A percentile compares a stretch with the other conserved stretches of the same genome.
These are phyloP conservation scores for Linanthus parryae DNA, from an alignment of 148 eudicot genomes.

Conservation along the genomic window DNA sequence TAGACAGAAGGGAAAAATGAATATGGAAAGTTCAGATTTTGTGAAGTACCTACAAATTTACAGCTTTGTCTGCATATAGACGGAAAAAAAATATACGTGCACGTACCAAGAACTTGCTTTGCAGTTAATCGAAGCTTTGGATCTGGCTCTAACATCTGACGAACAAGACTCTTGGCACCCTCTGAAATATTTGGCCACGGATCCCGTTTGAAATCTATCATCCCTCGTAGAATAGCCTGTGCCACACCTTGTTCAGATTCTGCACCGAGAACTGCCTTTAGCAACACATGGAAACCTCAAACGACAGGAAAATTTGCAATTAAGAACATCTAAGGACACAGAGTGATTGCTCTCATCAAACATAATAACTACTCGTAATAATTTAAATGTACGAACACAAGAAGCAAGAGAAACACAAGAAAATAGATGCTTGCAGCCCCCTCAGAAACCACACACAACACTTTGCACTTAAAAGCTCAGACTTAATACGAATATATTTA, in stretches of 20 bases:
- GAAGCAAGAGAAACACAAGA: no score
- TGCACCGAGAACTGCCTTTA: slow-evolving; percentile 21
- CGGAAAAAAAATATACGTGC: slow-evolving; percentile 9
- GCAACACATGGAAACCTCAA: background rate
- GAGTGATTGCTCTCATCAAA: slow-evolving; percentile 10
- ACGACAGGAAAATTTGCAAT: background rate
- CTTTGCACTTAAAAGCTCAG: no score
- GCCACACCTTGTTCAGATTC: slow-evolving; percentile 99
- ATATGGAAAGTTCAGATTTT: no score
- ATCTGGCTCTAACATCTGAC: slow-evolving; percentile 73
- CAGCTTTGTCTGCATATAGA: background rate
- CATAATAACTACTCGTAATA: background rate
- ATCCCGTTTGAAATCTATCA: slow-evolving; percentile 85
- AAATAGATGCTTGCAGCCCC: background rate
- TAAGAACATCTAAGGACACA: no score
- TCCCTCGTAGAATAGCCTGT: slow-evolving; percentile 86
- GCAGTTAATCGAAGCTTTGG: slow-evolving; percentile 82
- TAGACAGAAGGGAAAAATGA: no score
- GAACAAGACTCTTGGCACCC: slow-evolving; percentile 59
- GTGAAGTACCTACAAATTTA: no score
- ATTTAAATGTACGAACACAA: background rate
- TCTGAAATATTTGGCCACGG: slow-evolving; percentile 98
- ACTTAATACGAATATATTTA: no score
- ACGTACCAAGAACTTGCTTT: slow-evolving; percentile 56
- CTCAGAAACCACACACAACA: no score